Percentiles rank a stretch among this genome's conserved stretches.
These are phyloP conservation scores for Zymoseptoria brevis DNA, from an alignment of 2,329 filamentous ascomycete genomes.

Conservation along the genomic window DNA sequence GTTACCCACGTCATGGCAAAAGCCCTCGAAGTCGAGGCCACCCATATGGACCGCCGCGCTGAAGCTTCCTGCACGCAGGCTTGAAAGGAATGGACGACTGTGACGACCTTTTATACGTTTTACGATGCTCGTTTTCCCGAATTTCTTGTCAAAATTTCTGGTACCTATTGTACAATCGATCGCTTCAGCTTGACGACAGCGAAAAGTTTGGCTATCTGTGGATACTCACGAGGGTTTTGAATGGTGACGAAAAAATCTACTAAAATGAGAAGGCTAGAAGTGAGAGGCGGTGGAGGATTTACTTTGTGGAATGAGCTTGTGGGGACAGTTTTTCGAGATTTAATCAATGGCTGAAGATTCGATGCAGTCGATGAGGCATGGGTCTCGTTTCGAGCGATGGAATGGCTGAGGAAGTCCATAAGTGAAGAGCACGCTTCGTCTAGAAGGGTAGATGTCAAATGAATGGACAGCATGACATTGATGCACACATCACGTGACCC, in stretches of 20 bases:
- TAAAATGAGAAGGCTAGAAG: neutral
- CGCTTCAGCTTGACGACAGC: neutral
- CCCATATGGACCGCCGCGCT: constrained; percentile 54
- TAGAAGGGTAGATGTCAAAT: neutral
- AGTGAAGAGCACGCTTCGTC: neutral
- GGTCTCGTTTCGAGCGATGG: neutral
- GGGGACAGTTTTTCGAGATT: neutral
- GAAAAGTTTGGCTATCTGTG: neutral
- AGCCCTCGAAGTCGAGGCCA: constrained; percentile 56
- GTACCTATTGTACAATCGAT: neutral
- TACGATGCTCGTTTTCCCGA: constrained; percentile 1
- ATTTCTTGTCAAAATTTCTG: neutral
- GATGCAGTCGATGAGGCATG: neutral
- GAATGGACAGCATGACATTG: neutral
- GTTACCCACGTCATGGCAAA: constrained; percentile 63
- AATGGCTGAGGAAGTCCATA: neutral
- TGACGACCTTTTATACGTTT: constrained; percentile 1
- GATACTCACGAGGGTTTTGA: neutral
- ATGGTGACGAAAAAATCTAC: neutral
- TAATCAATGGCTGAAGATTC: neutral
- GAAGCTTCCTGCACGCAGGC: constrained; percentile 34
- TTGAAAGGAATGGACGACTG: constrained; percentile 1
- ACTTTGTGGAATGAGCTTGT: neutral
- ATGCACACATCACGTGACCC: neutral
- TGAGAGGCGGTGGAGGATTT: neutral